These are phyloP conservation scores for Rhodotorula sp. DNA, from an alignment of 1,284 basidiomycete genomes.

Conservation along the genomic window DNA sequence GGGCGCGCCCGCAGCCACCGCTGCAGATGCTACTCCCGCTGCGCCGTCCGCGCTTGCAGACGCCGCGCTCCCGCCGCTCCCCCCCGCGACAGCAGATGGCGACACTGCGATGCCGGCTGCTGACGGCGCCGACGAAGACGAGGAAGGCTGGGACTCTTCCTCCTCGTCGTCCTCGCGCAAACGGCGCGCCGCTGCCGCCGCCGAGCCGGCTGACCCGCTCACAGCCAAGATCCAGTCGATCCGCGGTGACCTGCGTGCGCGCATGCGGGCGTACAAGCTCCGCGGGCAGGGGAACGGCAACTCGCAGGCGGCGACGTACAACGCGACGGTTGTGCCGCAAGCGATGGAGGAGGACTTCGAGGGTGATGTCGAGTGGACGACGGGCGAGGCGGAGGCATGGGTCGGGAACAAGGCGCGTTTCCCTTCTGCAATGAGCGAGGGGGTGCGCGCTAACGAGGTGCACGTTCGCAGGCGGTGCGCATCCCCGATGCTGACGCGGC, in stretches of 20 bases:
- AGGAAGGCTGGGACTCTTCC: background rate
- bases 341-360: slow-evolving; percentile 74
- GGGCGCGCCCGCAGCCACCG: background rate
- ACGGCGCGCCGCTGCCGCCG: background rate
- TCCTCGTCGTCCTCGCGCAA: background rate
- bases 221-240: slow-evolving; percentile 47
- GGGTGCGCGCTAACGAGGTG: too few relatives aligned
- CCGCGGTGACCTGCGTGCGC: slow-evolving; percentile 70
- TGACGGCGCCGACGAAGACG: background rate
- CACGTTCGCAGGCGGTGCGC: slow-evolving; percentile 62
- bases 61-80: slow-evolving; percentile 7
- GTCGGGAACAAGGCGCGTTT: slow-evolving; percentile 68
- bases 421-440: background rate
- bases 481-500: slow-evolving; percentile 67
- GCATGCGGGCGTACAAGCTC: slow-evolving; percentile 86
- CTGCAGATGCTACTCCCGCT: too few relatives aligned
- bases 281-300: slow-evolving; percentile 73
- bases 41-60: background rate
- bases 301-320: slow-evolving; percentile 65
- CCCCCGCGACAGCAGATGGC: background rate
- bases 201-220: background rate
- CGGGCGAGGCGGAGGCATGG: slow-evolving; percentile 57
- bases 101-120: slow-evolving; percentile 3
- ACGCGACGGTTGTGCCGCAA: slow-evolving; percentile 62
- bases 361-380: slow-evolving; percentile 74